phyloP scores from a whole-genome alignment of 495 filamentous ascomycete genomes.

The Xylaria grammica region DNA sequence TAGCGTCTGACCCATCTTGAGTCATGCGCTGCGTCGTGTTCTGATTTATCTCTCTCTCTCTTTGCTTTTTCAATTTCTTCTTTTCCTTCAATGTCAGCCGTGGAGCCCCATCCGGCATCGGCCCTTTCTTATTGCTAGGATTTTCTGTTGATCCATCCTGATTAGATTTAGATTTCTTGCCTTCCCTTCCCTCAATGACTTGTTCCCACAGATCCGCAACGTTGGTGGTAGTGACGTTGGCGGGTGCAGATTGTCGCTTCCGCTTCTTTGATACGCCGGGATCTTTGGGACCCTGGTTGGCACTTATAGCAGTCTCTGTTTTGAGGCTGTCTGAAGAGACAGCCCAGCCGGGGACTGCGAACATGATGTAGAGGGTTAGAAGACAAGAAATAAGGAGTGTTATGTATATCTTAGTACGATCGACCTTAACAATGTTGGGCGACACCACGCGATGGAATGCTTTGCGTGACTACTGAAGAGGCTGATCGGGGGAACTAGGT shows the following conservation, averaged over 20 bases:
- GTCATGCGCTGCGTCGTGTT: background rate
- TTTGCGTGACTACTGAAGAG: background rate
- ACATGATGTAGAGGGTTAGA: conserved; percentile 64
- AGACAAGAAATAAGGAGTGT: background rate
- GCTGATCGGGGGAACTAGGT: background rate
- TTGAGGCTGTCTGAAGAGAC: conserved; percentile 72
- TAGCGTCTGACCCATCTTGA: conserved; percentile 18
- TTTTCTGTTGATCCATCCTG: conserved; percentile 26
- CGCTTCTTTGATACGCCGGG: conserved; percentile 56
- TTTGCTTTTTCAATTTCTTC: conserved; percentile 52
- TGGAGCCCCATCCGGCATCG: conserved; percentile 22
- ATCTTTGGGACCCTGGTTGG: conserved; percentile 33
- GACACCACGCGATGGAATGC: background rate
- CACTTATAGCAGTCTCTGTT: conserved; percentile 60
- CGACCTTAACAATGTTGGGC: background rate
- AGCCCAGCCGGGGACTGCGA: conserved; percentile 90
- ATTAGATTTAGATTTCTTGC: conserved; percentile 43
- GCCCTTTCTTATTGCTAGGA: conserved; percentile 23
- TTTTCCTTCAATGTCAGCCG: conserved; percentile 41
- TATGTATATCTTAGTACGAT: background rate
- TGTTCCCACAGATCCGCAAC: conserved; percentile 77
- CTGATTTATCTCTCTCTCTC: conserved; percentile 26
- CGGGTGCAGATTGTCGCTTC: conserved; percentile 58
- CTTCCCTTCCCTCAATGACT: conserved; percentile 70
- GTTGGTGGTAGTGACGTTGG: conserved; percentile 70